Conservation (phyloP, 139 green algal species). For the Coelastrella sp. region DNA sequence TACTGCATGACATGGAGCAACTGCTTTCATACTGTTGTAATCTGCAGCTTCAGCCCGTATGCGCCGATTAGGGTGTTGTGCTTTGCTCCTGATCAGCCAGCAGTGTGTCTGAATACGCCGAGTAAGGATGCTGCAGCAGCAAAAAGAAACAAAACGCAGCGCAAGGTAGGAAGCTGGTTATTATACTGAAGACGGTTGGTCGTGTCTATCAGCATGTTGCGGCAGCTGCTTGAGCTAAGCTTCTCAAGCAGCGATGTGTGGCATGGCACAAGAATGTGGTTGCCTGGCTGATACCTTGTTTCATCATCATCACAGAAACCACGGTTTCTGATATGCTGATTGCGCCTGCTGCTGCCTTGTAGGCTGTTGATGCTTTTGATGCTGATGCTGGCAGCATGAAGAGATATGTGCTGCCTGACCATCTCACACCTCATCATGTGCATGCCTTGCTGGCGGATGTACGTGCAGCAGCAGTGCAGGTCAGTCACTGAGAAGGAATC, state of each 20-base stretch:
- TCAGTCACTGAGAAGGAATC: neutral
- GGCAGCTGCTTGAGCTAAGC: too few relatives aligned
- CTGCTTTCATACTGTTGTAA: slow-evolving; percentile 51
- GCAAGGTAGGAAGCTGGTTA: neutral
- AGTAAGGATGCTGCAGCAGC: neutral
- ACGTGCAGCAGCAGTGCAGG: slow-evolving; percentile 32
- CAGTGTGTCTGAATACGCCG: neutral
- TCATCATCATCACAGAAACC: neutral
- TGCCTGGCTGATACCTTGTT: too few relatives aligned
- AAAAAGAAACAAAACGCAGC: neutral
- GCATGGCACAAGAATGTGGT: too few relatives aligned
- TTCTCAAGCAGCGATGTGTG: too few relatives aligned
- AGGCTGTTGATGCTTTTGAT: neutral
- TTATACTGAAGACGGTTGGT: neutral
- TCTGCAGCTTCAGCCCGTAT: slow-evolving; percentile 57
- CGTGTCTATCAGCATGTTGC: too few relatives aligned
- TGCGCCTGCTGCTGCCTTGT: neutral
- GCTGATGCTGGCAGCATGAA: neutral
- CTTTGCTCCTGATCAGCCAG: slow-evolving; percentile 28
- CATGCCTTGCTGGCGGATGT: slow-evolving; percentile 47
- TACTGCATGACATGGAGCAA: slow-evolving; percentile 55
- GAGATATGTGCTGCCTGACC: slow-evolving; percentile 48
- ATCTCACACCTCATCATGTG: slow-evolving; percentile 58
- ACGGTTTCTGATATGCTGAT: neutral
- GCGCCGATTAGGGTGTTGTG: slow-evolving; percentile 54